Base-by-base conservation (phyloP, 495 filamentous ascomycete genomes). In the Lepraria neglecta region DNA sequence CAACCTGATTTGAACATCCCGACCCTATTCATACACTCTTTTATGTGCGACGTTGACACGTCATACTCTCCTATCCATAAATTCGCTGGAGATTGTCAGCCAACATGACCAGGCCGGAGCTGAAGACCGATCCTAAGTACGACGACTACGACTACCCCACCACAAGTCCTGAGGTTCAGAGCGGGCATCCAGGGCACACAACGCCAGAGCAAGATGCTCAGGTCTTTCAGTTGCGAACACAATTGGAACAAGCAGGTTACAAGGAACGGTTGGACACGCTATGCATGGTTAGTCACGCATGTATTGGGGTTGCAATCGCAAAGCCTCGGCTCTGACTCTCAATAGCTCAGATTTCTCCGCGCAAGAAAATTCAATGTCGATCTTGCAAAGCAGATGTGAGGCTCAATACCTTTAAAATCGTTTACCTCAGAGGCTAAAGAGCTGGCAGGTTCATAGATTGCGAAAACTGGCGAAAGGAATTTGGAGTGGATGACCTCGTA, bases 131-230 rank as follows among this genome's bases (percentile, higher is more conserved):
- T 73, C 79, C 89, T 67, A 96, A 95, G 75, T 97, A 97, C 79
- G 92, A 98, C 75, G 75, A 92, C 77, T 96, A 95, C 77, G 92
- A 96, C 71, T 97, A 79, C 76, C 94, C 94, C 56, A 92, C 85
- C 56, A 91, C 80, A 28, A 83, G 86, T 47, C 84, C 89, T 44
- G 79, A 81, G 51, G 68, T 78, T 12, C 81, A 86, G 67, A 75
- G 76, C 64, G 94, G 94, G 50, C 94, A 97, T 73, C 87, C 94
- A 59, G 94, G 94, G 68, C 84, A 92, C 72, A 88, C 92, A 67
- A 96, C 88, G 30, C 78, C 82, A 40, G 82, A 88, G 70, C 91
- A 98, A 76, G 89, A 97, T 83, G 92, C 89, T 45, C 84, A 90
- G 75, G 89, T 97, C 50, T 76, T 82, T 71, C 88, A 95, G 76